Evolutionary conservation across 2,329 filamentous ascomycete genomes (phyloP).

Genomic region (Fusarium concolor): DNA sequence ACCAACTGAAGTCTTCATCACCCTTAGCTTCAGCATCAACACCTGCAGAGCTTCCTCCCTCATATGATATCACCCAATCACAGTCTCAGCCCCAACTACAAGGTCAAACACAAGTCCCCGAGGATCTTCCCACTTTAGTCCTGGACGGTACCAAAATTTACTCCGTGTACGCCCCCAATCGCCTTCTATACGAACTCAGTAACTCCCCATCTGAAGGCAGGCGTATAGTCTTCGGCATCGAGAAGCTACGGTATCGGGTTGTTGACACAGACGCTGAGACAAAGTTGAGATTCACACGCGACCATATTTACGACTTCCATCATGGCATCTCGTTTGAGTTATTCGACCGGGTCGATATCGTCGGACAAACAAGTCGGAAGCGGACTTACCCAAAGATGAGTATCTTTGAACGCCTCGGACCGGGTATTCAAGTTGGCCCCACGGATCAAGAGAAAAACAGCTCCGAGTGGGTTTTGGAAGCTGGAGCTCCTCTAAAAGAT

Average conservation of each 20-base stretch:
- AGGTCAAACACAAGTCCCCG: background rate
- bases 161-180: slow-evolving; percentile 30
- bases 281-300: slow-evolving; percentile 33
- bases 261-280: slow-evolving; percentile 19
- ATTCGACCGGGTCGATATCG: slow-evolving; percentile 10
- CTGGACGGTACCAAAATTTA: slow-evolving; percentile 40
- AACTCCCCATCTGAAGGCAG: slow-evolving; percentile 37
- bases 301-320: slow-evolving; percentile 49
- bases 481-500: slow-evolving; percentile 31
- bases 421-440: slow-evolving; percentile 35
- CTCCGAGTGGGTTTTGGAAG: slow-evolving; percentile 31
- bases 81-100: background rate
- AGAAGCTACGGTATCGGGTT: slow-evolving; percentile 45
- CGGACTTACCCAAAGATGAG: slow-evolving; percentile 34
- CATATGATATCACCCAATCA: slow-evolving; percentile 9
- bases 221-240: slow-evolving; percentile 36
- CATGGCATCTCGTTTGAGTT: slow-evolving; percentile 20
- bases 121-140: slow-evolving; percentile 35
- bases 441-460: background rate
- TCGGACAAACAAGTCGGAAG: slow-evolving; percentile 38
- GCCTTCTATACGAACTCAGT: slow-evolving; percentile 44
- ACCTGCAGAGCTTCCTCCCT: slow-evolving; percentile 2
- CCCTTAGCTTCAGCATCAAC: background rate
- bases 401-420: slow-evolving; percentile 32
- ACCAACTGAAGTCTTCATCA: background rate